These are phyloP conservation scores for Solanum neorickii DNA, from an alignment of 257 asterid genomes.

Conservation along the genomic window DNA sequence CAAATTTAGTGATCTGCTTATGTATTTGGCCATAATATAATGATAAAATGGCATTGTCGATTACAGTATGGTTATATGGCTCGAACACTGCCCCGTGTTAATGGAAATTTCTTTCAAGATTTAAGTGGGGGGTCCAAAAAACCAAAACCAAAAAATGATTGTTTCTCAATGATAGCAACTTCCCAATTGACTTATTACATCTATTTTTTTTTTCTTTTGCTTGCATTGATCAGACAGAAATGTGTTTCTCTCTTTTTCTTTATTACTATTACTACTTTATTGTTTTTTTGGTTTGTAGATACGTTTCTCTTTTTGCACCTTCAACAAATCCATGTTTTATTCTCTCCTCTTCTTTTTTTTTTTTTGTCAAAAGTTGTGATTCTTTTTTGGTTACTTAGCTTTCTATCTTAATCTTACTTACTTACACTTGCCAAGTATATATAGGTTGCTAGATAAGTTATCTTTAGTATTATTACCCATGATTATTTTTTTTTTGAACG, in stretches of 20 bases:
- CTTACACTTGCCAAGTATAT: conserved; percentile 13
- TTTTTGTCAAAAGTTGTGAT: conserved; percentile 7
- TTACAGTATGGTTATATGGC: neutral
- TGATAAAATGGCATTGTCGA: neutral
- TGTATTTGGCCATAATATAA: neutral
- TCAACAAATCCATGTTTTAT: conserved; percentile 8
- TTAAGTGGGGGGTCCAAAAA: conserved; percentile 12
- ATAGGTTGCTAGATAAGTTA: neutral
- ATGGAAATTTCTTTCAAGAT: neutral
- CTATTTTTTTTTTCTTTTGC: neutral
- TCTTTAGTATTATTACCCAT: conserved; percentile 18
- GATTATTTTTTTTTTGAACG: neutral
- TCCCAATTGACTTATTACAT: conserved; percentile 11
- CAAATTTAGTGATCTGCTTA: too few species aligned
- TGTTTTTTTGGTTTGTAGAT: neutral
- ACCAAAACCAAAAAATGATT: neutral
- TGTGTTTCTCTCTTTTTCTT: neutral
- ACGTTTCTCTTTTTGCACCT: neutral
- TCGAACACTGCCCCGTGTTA: conserved; percentile 15
- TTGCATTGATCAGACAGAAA: conserved; percentile 8
- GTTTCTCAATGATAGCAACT: conserved; percentile 7
- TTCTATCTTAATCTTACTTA: conserved; percentile 2
- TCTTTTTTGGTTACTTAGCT: conserved; percentile 1
- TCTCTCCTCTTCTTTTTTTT: neutral
- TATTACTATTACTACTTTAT: neutral